phyloP scores from a whole-genome alignment of 225 moss, liverwort and hornwort genomes.

The Climacium dendroides region DNA sequence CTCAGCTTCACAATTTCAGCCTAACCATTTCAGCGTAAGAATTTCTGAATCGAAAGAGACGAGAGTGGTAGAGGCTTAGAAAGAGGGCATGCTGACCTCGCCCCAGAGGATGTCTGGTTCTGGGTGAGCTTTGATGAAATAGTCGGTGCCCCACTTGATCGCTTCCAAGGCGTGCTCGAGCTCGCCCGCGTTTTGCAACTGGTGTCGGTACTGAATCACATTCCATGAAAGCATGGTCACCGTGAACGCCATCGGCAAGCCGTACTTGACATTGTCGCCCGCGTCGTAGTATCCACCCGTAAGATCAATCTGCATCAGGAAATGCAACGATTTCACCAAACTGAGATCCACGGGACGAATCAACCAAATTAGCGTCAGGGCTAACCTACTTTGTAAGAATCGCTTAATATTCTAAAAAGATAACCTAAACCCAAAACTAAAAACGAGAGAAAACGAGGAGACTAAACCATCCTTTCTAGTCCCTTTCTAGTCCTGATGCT shows the following conservation, averaged over 20 bases:
- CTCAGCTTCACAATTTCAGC: not conserved
- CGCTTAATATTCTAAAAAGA: not conserved
- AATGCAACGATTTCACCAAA: not conserved
- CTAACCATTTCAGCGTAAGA: not conserved
- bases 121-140: slow-evolving; percentile 51
- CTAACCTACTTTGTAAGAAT: not conserved
- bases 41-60: not conserved
- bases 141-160: slow-evolving; percentile 56
- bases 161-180: slow-evolving; percentile 34
- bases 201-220: slow-evolving; percentile 21
- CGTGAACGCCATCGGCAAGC: slow-evolving; percentile 51
- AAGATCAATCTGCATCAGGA: slow-evolving; percentile 30
- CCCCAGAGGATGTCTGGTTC: slow-evolving; percentile 32
- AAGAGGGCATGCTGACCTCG: slow-evolving; percentile 9
- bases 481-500: no score
- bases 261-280: slow-evolving; percentile 54
- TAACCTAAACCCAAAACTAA: not conserved
- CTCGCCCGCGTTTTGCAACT: slow-evolving; percentile 14
- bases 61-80: not conserved
- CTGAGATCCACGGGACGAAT: not conserved
- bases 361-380: not conserved
- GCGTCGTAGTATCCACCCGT: slow-evolving; percentile 50
- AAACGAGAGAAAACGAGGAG: not conserved
- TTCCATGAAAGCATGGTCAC: slow-evolving; percentile 51
- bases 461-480: not conserved